Conservation (phyloP, 2,329 filamentous ascomycete genomes). For the Grosmannia clavigera region DNA sequence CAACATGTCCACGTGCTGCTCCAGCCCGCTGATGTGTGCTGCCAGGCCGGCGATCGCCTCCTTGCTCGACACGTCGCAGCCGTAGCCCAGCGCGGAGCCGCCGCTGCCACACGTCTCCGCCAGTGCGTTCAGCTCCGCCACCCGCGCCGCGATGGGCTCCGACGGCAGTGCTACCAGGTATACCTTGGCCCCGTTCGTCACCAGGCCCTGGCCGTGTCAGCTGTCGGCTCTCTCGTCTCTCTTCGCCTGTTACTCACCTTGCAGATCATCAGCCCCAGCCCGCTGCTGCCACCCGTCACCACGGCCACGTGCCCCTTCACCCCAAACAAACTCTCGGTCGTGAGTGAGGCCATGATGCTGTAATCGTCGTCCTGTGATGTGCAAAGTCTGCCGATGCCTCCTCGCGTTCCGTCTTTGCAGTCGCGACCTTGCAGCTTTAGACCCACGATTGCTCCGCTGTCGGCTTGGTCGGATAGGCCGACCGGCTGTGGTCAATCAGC, state of each 20-base stretch:
- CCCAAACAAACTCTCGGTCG: background rate
- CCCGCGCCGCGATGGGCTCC: slow-evolving; percentile 48
- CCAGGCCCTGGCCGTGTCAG: slow-evolving; percentile 21
- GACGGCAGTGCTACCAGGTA: slow-evolving; percentile 56
- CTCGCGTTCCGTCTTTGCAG: background rate
- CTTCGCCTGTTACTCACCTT: background rate
- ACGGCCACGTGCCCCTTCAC: slow-evolving; percentile 22
- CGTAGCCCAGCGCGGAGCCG: slow-evolving; percentile 21
- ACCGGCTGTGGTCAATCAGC: background rate
- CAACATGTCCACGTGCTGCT: slow-evolving; percentile 36
- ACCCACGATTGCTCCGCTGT: background rate
- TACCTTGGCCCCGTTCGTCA: slow-evolving; percentile 54
- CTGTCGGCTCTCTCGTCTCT: background rate
- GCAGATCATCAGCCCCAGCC: slow-evolving; percentile 21
- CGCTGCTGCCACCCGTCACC: slow-evolving; percentile 20
- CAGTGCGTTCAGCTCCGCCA: slow-evolving; percentile 47
- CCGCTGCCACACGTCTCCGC: slow-evolving; percentile 18
- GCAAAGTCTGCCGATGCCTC: background rate
- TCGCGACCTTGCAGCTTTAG: background rate
- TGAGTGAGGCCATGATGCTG: slow-evolving; percentile 1
- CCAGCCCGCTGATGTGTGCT: slow-evolving; percentile 36
- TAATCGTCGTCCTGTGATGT: background rate
- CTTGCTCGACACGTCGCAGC: slow-evolving; percentile 51
- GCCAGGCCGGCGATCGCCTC: slow-evolving; percentile 45
- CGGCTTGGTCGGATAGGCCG: background rate